Percentiles rank a stretch among this genome's conserved stretches.
Evolutionary conservation across 495 filamentous ascomycete genomes (phyloP).

Genomic region (Podospora anserina): DNA sequence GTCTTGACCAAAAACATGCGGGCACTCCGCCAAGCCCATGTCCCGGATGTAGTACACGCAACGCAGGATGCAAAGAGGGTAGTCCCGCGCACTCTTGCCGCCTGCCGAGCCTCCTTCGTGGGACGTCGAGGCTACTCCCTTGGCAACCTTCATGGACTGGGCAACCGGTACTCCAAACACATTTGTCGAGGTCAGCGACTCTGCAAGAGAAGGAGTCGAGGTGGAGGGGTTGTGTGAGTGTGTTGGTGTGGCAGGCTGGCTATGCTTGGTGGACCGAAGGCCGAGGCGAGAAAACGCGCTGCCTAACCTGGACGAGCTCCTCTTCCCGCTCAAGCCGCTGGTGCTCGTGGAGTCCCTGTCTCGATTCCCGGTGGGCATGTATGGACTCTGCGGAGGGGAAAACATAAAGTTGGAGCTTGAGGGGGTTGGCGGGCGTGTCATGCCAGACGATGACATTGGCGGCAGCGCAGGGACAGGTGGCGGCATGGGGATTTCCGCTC

Average conservation of each 20-base stretch:
- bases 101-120: constrained; percentile 33
- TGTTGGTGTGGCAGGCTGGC: not conserved
- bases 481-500: constrained; percentile 16
- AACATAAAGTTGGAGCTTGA: constrained; percentile 2
- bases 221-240: constrained; percentile 3
- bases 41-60: constrained; percentile 44
- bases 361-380: not conserved
- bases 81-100: constrained; percentile 33
- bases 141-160: constrained; percentile 40
- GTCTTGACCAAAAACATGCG: constrained; percentile 39
- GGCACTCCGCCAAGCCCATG: constrained; percentile 29
- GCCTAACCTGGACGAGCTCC: constrained; percentile 33
- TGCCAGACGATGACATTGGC: not conserved
- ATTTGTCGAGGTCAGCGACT: constrained; percentile 15
- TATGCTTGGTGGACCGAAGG: constrained; percentile 8
- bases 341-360: not conserved
- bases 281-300: constrained; percentile 30
- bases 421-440: constrained; percentile 10
- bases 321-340: not conserved
- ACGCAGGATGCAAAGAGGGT: constrained; percentile 44
- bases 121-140: constrained; percentile 37
- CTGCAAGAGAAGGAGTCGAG: constrained; percentile 20
- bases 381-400: not conserved
- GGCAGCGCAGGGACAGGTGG: not conserved
- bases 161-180: constrained; percentile 41